phyloP scores from a whole-genome alignment of 2,329 filamentous ascomycete species.

The Colletotrichum coccodes region DNA sequence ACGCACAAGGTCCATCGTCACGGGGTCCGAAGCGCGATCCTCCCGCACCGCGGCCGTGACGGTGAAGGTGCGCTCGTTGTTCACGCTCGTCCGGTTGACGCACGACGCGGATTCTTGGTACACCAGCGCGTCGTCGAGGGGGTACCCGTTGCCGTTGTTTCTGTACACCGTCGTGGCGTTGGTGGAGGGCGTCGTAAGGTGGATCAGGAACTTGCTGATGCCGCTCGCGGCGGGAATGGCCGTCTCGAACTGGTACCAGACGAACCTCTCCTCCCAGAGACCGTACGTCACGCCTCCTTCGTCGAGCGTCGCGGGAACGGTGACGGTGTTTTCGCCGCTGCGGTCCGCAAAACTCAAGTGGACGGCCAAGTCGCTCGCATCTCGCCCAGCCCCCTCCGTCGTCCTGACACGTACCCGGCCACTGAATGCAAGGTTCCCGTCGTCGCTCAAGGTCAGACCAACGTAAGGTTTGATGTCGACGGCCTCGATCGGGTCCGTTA shows the following conservation, averaged over 20 bases:
- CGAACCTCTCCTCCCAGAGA: slow-evolving; percentile 39
- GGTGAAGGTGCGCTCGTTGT: slow-evolving; percentile 22
- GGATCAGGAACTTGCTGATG: slow-evolving; percentile 44
- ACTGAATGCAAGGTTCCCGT: slow-evolving; percentile 37
- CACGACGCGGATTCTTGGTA: slow-evolving; percentile 42
- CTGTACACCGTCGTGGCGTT: slow-evolving; percentile 37
- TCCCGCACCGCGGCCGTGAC: slow-evolving; percentile 29
- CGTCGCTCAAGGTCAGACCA: slow-evolving; percentile 38
- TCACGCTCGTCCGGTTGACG: slow-evolving; percentile 29
- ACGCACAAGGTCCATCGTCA: slow-evolving; percentile 25
- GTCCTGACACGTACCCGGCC: slow-evolving; percentile 41
- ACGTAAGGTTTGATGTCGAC: slow-evolving; percentile 45
- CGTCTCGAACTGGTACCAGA: slow-evolving; percentile 43
- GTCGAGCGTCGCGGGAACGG: slow-evolving; percentile 11
- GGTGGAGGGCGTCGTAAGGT: slow-evolving; percentile 38
- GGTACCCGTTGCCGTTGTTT: slow-evolving; percentile 42
- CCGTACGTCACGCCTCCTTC: slow-evolving; percentile 38
- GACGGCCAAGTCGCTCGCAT: slow-evolving; percentile 32
- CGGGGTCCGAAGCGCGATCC: slow-evolving; percentile 8
- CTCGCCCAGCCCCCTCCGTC: slow-evolving; percentile 28
- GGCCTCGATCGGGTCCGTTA: slow-evolving; percentile 41
- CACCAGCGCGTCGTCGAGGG: slow-evolving; percentile 39
- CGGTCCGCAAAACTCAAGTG: slow-evolving; percentile 30
- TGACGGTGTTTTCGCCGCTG: slow-evolving; percentile 22
- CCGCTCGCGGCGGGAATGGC: slow-evolving; percentile 37